Evolutionary conservation across 2,329 filamentous ascomycete genomes (phyloP), one percentile per base, ranked within the genome.

Genomic region (Pleoardoris graminearum): DNA sequence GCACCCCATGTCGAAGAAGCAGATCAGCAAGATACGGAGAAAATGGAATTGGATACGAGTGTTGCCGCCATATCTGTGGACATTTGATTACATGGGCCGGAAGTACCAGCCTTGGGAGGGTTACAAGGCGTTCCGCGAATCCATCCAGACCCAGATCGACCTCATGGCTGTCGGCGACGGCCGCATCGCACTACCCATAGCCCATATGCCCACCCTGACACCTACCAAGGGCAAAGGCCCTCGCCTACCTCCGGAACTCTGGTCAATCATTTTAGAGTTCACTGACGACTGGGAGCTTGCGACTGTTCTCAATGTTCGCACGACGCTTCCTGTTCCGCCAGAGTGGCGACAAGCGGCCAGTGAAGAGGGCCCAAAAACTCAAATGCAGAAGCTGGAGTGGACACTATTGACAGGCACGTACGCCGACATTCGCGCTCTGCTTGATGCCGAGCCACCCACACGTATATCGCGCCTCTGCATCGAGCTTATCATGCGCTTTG

Each of bases 251-350:
- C 85, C 89, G 0, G 93, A 97, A 73, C 82, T 97, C 33, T 96
- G 92, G 91, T 88, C 88, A 27, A 88, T 93, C 51, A 88, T 97
- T 42, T 85, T 97, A 37, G 89, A 95, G 59, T 85, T 87, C 57
- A 84, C 91, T 0, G 85, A 85, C 37, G 93, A 97, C 71, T 97
- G 93, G 93, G 93, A 97, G 74, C 79, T 95, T 17, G 89, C 93
- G 8, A 87, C 87, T 59, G 87, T 89, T 0, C 79, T 97, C 5
- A 86, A 89, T 51, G 83, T 97, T 38, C 93, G 89, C 66, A 91
- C 91, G 1, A 91, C 84, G 50, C 77, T 96, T 5, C 82, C 85
- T 1, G 84, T 87, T 55, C 91, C 93, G 0, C 72, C 78, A 30
- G 84, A 89, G 60, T 96, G 91, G 91, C 80, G 83, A 57, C 76